A percentile compares a stretch with the other conserved stretches of the same genome.
Conservation (phyloP, 441 rosid species). For the Capsella rubella region DNA sequence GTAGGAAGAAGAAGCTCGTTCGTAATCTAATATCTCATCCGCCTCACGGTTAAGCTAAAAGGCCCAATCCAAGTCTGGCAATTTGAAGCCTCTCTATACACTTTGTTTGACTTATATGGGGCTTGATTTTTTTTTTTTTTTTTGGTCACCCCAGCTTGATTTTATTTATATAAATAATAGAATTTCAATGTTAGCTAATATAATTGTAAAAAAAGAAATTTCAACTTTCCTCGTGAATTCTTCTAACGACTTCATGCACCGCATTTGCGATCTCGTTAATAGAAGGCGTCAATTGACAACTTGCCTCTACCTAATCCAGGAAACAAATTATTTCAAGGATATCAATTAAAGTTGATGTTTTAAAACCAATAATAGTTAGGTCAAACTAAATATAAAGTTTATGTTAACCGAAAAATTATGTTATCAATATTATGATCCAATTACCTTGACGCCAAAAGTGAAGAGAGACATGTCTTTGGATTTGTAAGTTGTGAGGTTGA, state of each 20-base stretch:
- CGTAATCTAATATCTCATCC: neutral
- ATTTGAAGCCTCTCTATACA: too few relatives aligned
- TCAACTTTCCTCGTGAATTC: conserved; percentile 33
- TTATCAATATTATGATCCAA: neutral
- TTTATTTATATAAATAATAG: too few relatives aligned
- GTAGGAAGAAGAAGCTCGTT: conserved; percentile 13
- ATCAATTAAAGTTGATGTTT: neutral
- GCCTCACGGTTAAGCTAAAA: neutral
- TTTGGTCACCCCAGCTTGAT: too few relatives aligned
- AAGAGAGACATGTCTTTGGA: conserved; percentile 52
- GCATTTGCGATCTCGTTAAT: conserved; percentile 63
- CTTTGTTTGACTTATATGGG: too few relatives aligned
- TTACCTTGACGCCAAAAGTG: conserved; percentile 63
- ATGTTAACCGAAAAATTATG: neutral
- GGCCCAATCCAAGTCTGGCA: neutral
- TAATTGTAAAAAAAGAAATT: neutral
- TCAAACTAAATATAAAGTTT: neutral
- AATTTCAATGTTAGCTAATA: too few relatives aligned
- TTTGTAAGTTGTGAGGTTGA: conserved; percentile 52
- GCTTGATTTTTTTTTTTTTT: too few relatives aligned
- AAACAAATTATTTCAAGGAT: conserved; percentile 16
- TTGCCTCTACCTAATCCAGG: conserved; percentile 57
- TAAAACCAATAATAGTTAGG: neutral
- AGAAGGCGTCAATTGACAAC: conserved; percentile 50
- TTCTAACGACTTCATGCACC: conserved; percentile 59